Conservation (phyloP, 192 early-diverging fungal genomes). For the Coemansia sp. region DNA sequence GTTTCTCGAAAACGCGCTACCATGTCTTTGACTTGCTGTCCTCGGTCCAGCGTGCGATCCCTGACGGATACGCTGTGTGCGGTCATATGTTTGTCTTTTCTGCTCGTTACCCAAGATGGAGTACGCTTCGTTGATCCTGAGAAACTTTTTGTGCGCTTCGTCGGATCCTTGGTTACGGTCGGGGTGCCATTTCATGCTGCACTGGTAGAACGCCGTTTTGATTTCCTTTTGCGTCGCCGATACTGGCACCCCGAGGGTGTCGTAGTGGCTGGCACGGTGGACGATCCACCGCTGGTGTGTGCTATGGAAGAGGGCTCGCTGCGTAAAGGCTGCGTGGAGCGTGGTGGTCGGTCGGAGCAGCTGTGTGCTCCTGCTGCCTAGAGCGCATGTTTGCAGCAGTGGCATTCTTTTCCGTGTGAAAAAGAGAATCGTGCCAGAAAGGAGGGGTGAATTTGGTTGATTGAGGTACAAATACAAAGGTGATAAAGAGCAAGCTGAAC, state of each 20-base stretch:
- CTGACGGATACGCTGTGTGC: conserved; percentile 35
- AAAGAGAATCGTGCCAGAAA: no score
- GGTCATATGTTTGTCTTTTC: conserved; percentile 76
- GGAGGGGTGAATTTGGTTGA: no score
- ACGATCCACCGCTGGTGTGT: no score
- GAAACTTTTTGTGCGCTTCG: conserved; percentile 64
- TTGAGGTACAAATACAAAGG: no score
- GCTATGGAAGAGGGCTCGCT: no score
- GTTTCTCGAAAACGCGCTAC: conserved; percentile 34
- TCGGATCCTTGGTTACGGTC: conserved; percentile 70
- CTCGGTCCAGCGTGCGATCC: neutral
- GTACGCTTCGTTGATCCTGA: conserved; percentile 86
- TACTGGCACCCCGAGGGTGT: conserved; percentile 23
- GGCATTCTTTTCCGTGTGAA: no score
- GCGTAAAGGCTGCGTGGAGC: no score
- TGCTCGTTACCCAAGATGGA: conserved; percentile 67
- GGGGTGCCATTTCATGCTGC: conserved; percentile 75
- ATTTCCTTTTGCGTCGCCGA: conserved; percentile 29
- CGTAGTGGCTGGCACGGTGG: conserved; percentile 37
- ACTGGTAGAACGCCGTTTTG: conserved; percentile 41
- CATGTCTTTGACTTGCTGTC: conserved; percentile 16
- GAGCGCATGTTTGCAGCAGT: no score
- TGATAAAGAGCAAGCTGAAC: no score
- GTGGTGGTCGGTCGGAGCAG: no score
- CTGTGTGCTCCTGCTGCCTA: no score